Evolutionary conservation across 2,329 filamentous ascomycete genomes (phyloP).

Genomic region (Scedosporium aurantiacum): DNA sequence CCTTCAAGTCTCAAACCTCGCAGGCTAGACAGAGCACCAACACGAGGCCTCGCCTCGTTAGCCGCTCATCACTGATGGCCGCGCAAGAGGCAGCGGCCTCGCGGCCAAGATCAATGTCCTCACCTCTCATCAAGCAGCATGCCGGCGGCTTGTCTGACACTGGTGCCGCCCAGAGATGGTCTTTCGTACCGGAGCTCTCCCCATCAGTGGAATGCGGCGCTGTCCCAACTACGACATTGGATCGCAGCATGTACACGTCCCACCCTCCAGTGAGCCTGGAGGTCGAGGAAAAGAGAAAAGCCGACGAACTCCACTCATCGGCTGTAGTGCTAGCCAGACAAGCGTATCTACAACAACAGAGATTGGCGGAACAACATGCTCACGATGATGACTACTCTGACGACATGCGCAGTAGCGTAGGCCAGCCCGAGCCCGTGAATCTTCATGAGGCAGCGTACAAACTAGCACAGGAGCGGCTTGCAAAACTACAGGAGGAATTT

Average conservation of each 20-base stretch:
- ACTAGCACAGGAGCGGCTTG: constrained; percentile 70
- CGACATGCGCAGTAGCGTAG: neutral
- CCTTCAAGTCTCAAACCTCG: constrained; percentile 33
- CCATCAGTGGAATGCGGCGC: constrained; percentile 46
- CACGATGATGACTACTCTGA: neutral
- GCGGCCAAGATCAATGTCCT: constrained; percentile 4
- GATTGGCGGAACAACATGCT: constrained; percentile 20
- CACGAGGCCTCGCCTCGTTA: constrained; percentile 38
- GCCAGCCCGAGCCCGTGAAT: constrained; percentile 39
- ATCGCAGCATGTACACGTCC: constrained; percentile 65
- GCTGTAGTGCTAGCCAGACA: constrained; percentile 82
- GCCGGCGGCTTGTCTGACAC: constrained; percentile 30
- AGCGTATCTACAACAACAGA: constrained; percentile 70
- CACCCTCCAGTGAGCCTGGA: constrained; percentile 62
- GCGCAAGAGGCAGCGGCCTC: constrained; percentile 4
- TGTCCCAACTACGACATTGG: constrained; percentile 52
- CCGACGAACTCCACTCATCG: constrained; percentile 66
- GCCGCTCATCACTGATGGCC: constrained; percentile 1
- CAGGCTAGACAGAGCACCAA: constrained; percentile 55
- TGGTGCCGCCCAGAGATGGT: constrained; percentile 41
- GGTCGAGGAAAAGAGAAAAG: constrained; percentile 59
- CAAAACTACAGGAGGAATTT: constrained; percentile 66
- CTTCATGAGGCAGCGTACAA: constrained; percentile 82
- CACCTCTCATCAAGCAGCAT: constrained; percentile 2
- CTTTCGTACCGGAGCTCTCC: constrained; percentile 28